Base-by-base conservation (phyloP, 2,329 filamentous ascomycete species). In the Fusarium tupiense region DNA sequence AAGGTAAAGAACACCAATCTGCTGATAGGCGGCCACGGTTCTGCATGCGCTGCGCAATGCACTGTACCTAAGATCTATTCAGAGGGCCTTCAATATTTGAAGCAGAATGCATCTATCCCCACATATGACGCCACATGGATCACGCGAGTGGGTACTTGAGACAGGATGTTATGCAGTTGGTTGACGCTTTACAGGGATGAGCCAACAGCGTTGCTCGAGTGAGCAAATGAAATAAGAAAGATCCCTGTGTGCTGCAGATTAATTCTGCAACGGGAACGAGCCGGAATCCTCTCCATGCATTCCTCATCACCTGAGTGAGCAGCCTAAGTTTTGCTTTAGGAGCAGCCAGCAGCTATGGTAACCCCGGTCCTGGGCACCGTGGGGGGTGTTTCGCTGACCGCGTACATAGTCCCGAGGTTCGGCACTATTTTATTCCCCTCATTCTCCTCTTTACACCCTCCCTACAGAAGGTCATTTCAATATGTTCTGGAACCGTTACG, bases 401-500 rank as follows among this genome's bases (percentile, higher is more conserved):
- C 5, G 17, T 11, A 40, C 38, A 40, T 33, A 41, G 9, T n/a
- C 26, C 31, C 7, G 8, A 17, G 14, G 6, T 0, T 19, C 5
- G 22, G 19, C 6, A 6, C 10, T 37, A 8, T 20, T 16, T 22
- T 13, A 7, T 12, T 26, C 8, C 50, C 24, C 33, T 26, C 13
- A 11, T 22, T 17, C 24, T 12, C 44, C 17, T 16, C 20, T 29
- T 47, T 29, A 2, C 0, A 47, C 12, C 4, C 6, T 10, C 4
- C 4, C 2, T 16, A 29, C 1, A 3, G 8, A 47, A 4, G 19
- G 4, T 4, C 9, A 19, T 22, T 29, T 46, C 17, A 57, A 31
- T 1, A 72, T 72, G 65, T 20, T 41, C 12, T 74, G 65, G 71
- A 26, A 46, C 8, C 62, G 71, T 10, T 49, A 38, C 6, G 41